phyloP scores from a whole-genome alignment of 1,284 basidiomycete genomes.

The Cryptococcus sp. region DNA sequence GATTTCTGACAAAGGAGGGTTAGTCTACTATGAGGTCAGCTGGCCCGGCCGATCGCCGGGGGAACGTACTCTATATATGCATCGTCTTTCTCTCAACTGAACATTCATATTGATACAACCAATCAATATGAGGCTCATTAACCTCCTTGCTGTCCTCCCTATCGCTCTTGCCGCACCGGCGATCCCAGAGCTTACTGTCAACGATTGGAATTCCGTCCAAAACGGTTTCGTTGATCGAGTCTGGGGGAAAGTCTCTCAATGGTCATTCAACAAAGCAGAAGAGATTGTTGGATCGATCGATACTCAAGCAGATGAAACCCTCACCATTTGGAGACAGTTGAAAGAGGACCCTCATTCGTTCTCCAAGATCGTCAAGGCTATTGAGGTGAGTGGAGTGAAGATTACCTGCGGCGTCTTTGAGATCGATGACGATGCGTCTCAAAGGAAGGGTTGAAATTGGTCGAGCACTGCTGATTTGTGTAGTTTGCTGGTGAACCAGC shows the following conservation, averaged over 20 bases:
- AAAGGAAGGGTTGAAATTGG: not conserved
- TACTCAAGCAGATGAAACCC: constrained; percentile 18
- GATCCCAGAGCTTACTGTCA: constrained; percentile 29
- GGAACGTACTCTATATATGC: no score
- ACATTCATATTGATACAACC: no score
- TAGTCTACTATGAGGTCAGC: no score
- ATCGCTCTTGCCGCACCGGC: no score
- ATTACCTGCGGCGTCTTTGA: not conserved
- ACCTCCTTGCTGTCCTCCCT: no score
- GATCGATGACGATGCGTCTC: not conserved
- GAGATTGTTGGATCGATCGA: constrained; percentile 18
- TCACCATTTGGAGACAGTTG: constrained; percentile 44
- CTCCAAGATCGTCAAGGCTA: constrained; percentile 44
- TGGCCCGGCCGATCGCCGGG: no score
- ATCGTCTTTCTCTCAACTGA: no score
- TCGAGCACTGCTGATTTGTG: not conserved
- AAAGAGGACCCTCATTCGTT: constrained; percentile 41
- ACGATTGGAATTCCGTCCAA: constrained; percentile 35
- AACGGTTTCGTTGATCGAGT: constrained; percentile 23
- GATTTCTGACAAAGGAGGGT: no score
- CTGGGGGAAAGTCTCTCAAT: constrained; percentile 13
- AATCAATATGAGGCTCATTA: no score
- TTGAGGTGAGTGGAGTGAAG: constrained; percentile 31
- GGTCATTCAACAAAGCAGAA: constrained; percentile 30
- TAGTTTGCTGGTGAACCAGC: constrained; percentile 34